Evolutionary conservation across 192 early-diverging fungal species (phyloP).

Genomic region (Kappamyces sp.): DNA sequence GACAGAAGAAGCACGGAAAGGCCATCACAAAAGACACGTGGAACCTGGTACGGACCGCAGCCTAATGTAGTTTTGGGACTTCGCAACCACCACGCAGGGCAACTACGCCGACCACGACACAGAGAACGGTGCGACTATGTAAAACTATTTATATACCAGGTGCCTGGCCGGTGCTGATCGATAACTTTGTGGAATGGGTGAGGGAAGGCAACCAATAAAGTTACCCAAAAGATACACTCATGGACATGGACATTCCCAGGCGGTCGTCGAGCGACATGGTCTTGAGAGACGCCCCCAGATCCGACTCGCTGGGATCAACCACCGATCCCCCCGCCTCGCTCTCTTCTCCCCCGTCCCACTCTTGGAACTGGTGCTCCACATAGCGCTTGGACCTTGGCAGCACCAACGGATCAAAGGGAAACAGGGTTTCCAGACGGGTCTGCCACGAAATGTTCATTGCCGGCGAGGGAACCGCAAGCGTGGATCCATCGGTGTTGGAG

Average conservation of each 20-base stretch:
- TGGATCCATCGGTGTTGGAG: not conserved
- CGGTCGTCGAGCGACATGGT: not conserved
- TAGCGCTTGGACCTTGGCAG: slow-evolving; percentile 64
- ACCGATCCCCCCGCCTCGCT: slow-evolving; percentile 19
- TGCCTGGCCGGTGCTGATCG: slow-evolving; percentile 82
- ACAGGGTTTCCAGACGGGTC: slow-evolving; percentile 66
- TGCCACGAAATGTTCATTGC: slow-evolving; percentile 6
- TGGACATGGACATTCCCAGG: not conserved
- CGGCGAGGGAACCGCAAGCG: slow-evolving; percentile 7
- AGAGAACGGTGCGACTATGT: slow-evolving; percentile 25
- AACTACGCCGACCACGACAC: slow-evolving; percentile 65
- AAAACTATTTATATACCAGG: slow-evolving; percentile 21
- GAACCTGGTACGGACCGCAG: slow-evolving; percentile 51
- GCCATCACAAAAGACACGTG: slow-evolving; percentile 80
- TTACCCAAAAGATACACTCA: not conserved
- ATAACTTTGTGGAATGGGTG: slow-evolving; percentile 53
- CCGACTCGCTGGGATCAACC: not conserved
- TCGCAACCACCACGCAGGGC: slow-evolving; percentile 50
- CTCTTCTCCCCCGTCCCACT: slow-evolving; percentile 71
- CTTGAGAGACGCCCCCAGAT: not conserved
- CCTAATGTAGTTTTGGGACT: slow-evolving; percentile 61
- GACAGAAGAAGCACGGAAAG: slow-evolving; percentile 64
- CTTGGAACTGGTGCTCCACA: slow-evolving; percentile 67
- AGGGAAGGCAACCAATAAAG: not conserved
- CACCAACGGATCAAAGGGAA: slow-evolving; percentile 90